Percentiles rank a stretch among this genome's conserved stretches.
Conservation (phyloP, 2,329 filamentous ascomycete genomes). For the Claviceps fusiformis region DNA sequence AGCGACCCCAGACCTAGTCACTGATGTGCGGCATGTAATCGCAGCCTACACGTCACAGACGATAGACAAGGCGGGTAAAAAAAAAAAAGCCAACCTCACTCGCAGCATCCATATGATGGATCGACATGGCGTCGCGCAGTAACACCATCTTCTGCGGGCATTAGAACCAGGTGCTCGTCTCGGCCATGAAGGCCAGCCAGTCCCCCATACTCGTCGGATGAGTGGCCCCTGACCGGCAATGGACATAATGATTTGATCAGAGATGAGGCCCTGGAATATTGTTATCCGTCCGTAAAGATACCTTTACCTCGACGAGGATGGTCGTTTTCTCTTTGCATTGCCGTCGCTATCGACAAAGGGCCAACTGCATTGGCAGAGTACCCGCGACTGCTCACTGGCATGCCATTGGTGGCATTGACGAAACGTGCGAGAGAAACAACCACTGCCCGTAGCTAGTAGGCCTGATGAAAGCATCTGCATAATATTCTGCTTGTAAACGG, state of each 20-base stretch:
- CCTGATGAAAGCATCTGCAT: not conserved
- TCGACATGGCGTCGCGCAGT: no score
- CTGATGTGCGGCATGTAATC: no score
- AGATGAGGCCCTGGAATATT: constrained; percentile 30
- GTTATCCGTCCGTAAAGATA: constrained; percentile 46
- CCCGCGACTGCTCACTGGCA: constrained; percentile 3
- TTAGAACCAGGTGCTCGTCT: constrained; percentile 30
- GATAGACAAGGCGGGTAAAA: no score
- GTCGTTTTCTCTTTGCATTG: constrained; percentile 38
- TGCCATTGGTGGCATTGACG: constrained; percentile 1
- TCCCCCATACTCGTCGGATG: constrained; percentile 31
- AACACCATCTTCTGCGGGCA: no score
- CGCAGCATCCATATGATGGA: no score
- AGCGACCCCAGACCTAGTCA: no score
- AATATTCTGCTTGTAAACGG: not conserved
- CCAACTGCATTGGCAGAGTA: constrained; percentile 3
- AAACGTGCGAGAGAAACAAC: not conserved
- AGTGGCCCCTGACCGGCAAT: constrained; percentile 32
- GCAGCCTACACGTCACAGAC: no score
- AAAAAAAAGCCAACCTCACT: no score
- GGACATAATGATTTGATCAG: constrained; percentile 31
- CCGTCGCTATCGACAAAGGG: constrained; percentile 30
- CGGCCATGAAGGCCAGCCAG: constrained; percentile 35
- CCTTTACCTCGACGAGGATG: constrained; percentile 38
- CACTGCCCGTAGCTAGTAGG: not conserved